Conservation (phyloP, 2,329 filamentous ascomycete genomes). For the Emmonsiellopsis sp. region DNA sequence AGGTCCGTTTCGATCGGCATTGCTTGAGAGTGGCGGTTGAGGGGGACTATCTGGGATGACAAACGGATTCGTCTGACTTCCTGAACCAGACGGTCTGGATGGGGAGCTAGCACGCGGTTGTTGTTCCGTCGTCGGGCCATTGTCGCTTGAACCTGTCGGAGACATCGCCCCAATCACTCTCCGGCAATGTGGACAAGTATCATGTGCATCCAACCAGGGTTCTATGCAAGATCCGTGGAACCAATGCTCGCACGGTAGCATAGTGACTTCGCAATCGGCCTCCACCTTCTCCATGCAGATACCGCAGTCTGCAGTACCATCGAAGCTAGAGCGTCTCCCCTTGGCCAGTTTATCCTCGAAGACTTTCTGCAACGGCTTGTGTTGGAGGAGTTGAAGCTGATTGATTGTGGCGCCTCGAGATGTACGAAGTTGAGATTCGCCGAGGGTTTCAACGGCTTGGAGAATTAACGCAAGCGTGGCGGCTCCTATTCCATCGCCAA, state of each 20-base stretch:
- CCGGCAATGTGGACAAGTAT: slow-evolving; percentile 66
- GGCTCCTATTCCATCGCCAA: slow-evolving; percentile 10
- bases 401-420: background rate
- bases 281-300: slow-evolving; percentile 87
- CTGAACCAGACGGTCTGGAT: background rate
- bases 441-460: too few species aligned
- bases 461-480: background rate
- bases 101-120: background rate
- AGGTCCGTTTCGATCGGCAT: background rate
- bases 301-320: slow-evolving; percentile 69
- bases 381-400: slow-evolving; percentile 45
- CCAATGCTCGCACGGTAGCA: slow-evolving; percentile 85
- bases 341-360: slow-evolving; percentile 60
- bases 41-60: background rate
- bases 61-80: background rate
- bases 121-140: slow-evolving; percentile 41
- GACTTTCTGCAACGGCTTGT: slow-evolving; percentile 61
- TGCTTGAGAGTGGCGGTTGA: background rate
- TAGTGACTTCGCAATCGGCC: slow-evolving; percentile 61
- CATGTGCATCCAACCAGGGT: slow-evolving; percentile 79
- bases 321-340: slow-evolving; percentile 60
- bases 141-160: background rate
- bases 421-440: too few species aligned
- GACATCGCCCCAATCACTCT: slow-evolving; percentile 22
- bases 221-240: slow-evolving; percentile 78